These are phyloP conservation scores for Byssoonygena ceratinophila DNA, from an alignment of 2,329 filamentous ascomycete species.

Conservation along the genomic window DNA sequence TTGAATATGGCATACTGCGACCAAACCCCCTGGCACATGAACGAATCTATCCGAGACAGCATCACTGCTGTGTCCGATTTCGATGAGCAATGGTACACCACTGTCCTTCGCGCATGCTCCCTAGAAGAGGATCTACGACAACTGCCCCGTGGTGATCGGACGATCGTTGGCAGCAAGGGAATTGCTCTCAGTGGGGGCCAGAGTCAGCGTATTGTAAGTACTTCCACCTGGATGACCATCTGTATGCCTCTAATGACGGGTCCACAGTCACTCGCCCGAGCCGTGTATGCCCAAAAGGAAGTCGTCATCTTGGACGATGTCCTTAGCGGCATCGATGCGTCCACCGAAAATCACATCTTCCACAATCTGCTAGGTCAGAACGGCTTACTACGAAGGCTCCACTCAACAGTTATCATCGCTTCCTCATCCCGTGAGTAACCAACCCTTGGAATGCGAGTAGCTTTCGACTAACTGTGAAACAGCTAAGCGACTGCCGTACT, in stretches of 20 bases:
- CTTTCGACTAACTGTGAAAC: conserved; percentile 13
- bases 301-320: conserved; percentile 44
- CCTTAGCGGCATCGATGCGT: conserved; percentile 42
- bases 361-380: conserved; percentile 37
- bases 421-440: conserved; percentile 27
- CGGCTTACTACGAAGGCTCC: conserved; percentile 37
- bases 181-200: conserved; percentile 45
- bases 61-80: conserved; percentile 31
- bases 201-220: conserved; percentile 40
- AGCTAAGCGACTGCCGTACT: conserved; percentile 34
- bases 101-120: conserved; percentile 30
- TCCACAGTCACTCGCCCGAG: conserved; percentile 40
- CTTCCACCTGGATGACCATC: background rate
- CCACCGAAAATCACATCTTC: conserved; percentile 42
- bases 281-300: conserved; percentile 41
- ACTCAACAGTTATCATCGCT: conserved; percentile 32
- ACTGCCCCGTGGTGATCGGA: conserved; percentile 35
- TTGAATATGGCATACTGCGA: conserved; percentile 34
- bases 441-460: background rate
- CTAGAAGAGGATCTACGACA: conserved; percentile 33
- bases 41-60: conserved; percentile 33
- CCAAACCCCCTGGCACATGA: conserved; percentile 35
- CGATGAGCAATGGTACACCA: conserved; percentile 30
- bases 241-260: background rate
- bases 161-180: conserved; percentile 43